Evolutionary conservation across 2,329 filamentous ascomycete species (phyloP).

Genomic region (Venturia pyrina): DNA sequence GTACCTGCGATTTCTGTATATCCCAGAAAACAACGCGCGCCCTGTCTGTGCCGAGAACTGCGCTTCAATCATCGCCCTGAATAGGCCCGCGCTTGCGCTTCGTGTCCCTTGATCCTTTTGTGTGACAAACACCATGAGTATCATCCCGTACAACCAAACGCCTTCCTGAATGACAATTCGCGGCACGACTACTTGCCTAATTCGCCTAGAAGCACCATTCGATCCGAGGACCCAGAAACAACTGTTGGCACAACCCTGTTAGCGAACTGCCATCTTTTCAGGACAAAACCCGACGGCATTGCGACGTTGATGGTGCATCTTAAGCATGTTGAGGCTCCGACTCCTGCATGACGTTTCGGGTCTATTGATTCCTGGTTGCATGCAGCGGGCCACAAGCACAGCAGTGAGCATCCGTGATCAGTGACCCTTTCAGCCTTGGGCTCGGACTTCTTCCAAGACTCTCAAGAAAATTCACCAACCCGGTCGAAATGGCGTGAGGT

Average conservation of each 20-base stretch:
- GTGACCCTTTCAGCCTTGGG: not conserved
- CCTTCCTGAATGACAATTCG: conserved; percentile 10
- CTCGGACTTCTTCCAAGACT: not conserved
- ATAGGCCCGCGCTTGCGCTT: not conserved
- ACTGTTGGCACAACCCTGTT: conserved; percentile 40
- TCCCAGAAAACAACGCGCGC: not conserved
- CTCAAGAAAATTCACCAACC: not conserved
- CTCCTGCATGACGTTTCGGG: conserved; percentile 3
- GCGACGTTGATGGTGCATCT: not conserved
- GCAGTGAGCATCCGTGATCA: not conserved
- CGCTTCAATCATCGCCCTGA: not conserved
- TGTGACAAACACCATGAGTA: conserved; percentile 1
- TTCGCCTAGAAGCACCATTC: conserved; percentile 74
- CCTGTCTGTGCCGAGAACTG: not conserved
- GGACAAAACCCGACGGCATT: not conserved
- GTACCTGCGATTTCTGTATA: not conserved
- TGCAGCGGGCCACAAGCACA: not conserved
- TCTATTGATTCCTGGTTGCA: not conserved
- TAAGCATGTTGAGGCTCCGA: not conserved
- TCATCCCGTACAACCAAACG: not conserved
- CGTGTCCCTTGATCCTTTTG: not conserved
- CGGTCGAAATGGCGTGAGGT: not conserved
- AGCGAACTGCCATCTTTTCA: not conserved
- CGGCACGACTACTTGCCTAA: conserved; percentile 46
- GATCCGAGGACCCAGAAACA: conserved; percentile 82